Evolutionary conservation across 768 basidiomycete genomes (phyloP), one percentile per base, ranked within the genome.

Genomic region (Boletellus ananas): DNA sequence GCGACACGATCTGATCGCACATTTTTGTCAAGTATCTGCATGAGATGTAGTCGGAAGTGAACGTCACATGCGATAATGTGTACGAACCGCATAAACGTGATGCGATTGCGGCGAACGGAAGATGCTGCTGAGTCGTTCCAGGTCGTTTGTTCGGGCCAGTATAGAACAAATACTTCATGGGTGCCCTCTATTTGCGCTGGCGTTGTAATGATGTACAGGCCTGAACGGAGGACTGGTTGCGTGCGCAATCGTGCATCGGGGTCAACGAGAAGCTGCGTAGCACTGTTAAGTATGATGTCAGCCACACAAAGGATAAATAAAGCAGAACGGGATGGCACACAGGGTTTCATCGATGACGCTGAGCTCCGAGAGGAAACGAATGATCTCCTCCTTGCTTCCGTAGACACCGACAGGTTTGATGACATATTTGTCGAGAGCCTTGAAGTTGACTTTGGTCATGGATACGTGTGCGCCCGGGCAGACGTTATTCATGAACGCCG

Each of bases 81-180:
- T 6, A 49, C 64, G 34, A 63, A 79, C 83, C 82, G 66, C 79
- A 84, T 83, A 55, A 84, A 84, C 0, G 81, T 80, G 3, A 77
- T 68, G 6, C 83, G 71, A 63, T 83, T 84, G 3, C 76, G 72
- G 25, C 70, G 58, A 42, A 79, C 72, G 4, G 78, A 66, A 1
- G 73, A 66, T 6, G 65, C 33, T 0, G 79, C 74, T 13, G 69
- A 63, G 58, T 83, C 80, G 31, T 76, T 60, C 83, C 83, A 84
- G 0, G 82, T 83, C 0, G 65, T 71, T 27, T 78, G 70, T 51
- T 85, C 80, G 0, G 82, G 82, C 83, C 84, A 85, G 49, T 79
- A 83, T 6, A 84, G 55, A 13, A 80, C 71, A 43, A 78, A 80
- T 7, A 78, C 43, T 20, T 68, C 58, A 21, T 69, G 60, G 2